Evolutionary conservation across 305 asterid species (phyloP).

Genomic region (Euphrasia arctica): DNA sequence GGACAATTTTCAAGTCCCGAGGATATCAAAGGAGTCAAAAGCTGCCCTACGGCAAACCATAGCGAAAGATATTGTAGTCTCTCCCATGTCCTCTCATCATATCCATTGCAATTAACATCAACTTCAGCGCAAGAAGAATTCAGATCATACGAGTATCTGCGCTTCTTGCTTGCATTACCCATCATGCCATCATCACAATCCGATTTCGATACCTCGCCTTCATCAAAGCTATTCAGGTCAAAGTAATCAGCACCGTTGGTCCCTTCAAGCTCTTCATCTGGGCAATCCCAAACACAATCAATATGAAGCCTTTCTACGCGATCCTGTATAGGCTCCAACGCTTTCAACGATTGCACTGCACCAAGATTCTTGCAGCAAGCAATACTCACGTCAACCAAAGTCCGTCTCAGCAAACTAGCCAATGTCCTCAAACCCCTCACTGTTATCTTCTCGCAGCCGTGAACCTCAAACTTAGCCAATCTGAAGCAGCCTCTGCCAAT

Average conservation of each 20-base stretch:
- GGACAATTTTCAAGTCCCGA: slow-evolving; percentile 78
- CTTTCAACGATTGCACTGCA: slow-evolving; percentile 54
- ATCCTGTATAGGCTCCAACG: slow-evolving; percentile 72
- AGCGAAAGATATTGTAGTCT: slow-evolving; percentile 55
- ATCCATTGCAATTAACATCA: slow-evolving; percentile 31
- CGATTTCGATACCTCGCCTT: slow-evolving; percentile 26
- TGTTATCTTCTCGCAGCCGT: slow-evolving; percentile 70
- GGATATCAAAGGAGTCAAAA: slow-evolving; percentile 49
- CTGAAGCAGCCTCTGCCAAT: slow-evolving; percentile 83
- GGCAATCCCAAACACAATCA: slow-evolving; percentile 70
- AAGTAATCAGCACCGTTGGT: slow-evolving; percentile 32
- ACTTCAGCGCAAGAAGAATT: slow-evolving; percentile 33
- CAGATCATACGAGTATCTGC: slow-evolving; percentile 42
- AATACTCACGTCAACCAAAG: slow-evolving; percentile 69
- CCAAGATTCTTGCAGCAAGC: slow-evolving; percentile 77
- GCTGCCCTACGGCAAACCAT: slow-evolving; percentile 83
- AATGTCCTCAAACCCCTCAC: slow-evolving; percentile 77
- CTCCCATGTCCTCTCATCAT: slow-evolving; percentile 53
- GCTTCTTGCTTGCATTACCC: slow-evolving; percentile 38
- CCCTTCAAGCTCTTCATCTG: slow-evolving; percentile 35
- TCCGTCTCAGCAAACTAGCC: slow-evolving; percentile 48
- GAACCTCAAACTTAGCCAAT: slow-evolving; percentile 64
- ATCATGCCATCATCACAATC: slow-evolving; percentile 27
- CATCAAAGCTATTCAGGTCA: slow-evolving; percentile 45
- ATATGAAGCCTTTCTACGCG: slow-evolving; percentile 70